A percentile compares a stretch with the other conserved stretches of the same genome.
phyloP scores from a whole-genome alignment of 1,139 yeast genomes.

The Taphrina confusa region DNA sequence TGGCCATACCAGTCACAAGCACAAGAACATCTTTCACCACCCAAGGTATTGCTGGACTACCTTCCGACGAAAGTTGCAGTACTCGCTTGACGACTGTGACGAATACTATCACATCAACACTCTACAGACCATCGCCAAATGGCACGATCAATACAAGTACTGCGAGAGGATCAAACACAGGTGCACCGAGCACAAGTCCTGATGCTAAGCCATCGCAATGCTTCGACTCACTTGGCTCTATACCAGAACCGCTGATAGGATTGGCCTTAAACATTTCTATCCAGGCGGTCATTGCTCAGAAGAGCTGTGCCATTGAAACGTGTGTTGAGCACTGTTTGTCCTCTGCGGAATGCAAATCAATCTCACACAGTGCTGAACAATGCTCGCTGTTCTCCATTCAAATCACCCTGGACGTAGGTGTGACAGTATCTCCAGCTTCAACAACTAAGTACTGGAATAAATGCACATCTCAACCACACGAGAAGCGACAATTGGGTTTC shows the following conservation, averaged over 20 bases:
- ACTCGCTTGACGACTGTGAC: neutral
- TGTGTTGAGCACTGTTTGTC: slow-evolving; percentile 5
- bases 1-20: too few species aligned
- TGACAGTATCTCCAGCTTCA: neutral
- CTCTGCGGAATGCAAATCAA: neutral
- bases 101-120: neutral
- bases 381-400: slow-evolving; percentile 1
- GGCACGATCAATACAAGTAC: too few species aligned
- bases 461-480: neutral
- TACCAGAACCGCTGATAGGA: neutral
- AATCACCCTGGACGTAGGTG: neutral
- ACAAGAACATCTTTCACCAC: too few species aligned
- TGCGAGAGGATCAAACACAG: too few species aligned
- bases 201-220: neutral
- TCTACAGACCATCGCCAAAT: neutral
- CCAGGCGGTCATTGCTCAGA: neutral
- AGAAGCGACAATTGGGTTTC: slow-evolving; percentile 5
- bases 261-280: neutral
- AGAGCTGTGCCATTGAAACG: neutral
- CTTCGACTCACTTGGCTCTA: neutral
- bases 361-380: neutral
- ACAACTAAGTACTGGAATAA: neutral
- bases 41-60: too few species aligned
- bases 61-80: too few species aligned
- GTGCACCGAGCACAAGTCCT: neutral